phyloP scores from a whole-genome alignment of 306 rosid genomes.

The Trichosanthes truncata region DNA sequence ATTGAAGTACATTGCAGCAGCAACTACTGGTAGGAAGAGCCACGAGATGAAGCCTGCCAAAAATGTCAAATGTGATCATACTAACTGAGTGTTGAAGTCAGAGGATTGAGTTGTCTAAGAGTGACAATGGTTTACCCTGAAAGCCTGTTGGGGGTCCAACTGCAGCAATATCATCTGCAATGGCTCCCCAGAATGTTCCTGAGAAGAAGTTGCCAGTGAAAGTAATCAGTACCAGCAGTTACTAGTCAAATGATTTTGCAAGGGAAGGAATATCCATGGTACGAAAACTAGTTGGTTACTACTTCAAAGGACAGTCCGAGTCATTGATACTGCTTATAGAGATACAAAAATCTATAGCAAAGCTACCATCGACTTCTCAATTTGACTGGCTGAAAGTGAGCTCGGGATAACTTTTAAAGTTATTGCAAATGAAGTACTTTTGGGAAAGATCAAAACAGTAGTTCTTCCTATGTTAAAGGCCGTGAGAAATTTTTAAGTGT shows the following conservation, averaged over 20 bases:
- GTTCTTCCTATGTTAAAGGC: too few species aligned
- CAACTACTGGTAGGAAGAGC: constrained; percentile 81
- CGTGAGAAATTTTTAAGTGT: neutral
- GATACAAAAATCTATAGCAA: neutral
- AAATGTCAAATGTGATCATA: constrained; percentile 5
- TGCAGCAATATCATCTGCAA: constrained; percentile 43
- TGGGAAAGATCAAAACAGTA: neutral
- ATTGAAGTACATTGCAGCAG: constrained; percentile 61
- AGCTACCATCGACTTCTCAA: neutral
- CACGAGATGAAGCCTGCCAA: constrained; percentile 72
- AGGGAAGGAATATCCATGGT: neutral
- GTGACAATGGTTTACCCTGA: constrained; percentile 44
- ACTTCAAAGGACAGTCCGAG: neutral
- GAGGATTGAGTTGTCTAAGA: neutral
- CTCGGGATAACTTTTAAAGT: neutral
- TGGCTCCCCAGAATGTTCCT: constrained; percentile 74
- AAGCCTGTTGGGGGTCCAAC: constrained; percentile 87
- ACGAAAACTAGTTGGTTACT: neutral
- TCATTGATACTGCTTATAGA: neutral
- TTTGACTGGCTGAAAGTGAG: neutral
- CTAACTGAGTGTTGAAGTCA: neutral
- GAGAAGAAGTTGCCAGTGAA: constrained; percentile 3
- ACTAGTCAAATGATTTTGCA: neutral
- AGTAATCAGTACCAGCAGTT: neutral
- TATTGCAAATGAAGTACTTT: neutral